These are phyloP conservation scores for Fraxinus americana DNA, from an alignment of 257 asterid genomes.

Conservation along the genomic window DNA sequence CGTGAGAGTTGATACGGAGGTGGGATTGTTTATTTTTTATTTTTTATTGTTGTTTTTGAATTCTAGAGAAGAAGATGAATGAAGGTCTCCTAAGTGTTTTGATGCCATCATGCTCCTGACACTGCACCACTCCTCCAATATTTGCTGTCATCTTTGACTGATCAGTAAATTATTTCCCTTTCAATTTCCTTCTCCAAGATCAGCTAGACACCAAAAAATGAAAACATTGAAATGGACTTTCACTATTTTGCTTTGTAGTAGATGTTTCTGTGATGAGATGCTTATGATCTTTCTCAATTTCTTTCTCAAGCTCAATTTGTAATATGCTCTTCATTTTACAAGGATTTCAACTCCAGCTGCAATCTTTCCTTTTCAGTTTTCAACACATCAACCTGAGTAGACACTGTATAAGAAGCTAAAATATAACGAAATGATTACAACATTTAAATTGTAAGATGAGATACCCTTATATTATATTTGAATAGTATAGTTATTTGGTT, in stretches of 20 bases:
- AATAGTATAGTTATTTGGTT: too few species aligned
- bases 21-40: too few species aligned
- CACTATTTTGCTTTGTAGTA: conserved; percentile 65
- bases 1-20: too few species aligned
- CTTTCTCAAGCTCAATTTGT: too few species aligned
- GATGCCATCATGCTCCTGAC: background rate
- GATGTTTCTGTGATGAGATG: conserved; percentile 92
- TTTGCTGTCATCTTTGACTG: background rate
- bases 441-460: too few species aligned
- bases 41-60: too few species aligned
- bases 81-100: background rate
- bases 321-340: too few species aligned
- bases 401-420: background rate
- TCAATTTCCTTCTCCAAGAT: background rate
- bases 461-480: too few species aligned
- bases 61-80: too few species aligned
- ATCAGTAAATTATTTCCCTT: background rate
- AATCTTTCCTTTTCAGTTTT: conserved; percentile 35
- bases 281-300: conserved; percentile 34
- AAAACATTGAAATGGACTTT: too few species aligned
- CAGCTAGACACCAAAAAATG: background rate
- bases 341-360: conserved; percentile 26
- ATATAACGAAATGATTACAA: too few species aligned
- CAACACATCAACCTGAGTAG: conserved; percentile 12
- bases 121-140: background rate